phyloP scores from a whole-genome alignment of 371 early-diverging fungal species.

The Circinella minor region DNA sequence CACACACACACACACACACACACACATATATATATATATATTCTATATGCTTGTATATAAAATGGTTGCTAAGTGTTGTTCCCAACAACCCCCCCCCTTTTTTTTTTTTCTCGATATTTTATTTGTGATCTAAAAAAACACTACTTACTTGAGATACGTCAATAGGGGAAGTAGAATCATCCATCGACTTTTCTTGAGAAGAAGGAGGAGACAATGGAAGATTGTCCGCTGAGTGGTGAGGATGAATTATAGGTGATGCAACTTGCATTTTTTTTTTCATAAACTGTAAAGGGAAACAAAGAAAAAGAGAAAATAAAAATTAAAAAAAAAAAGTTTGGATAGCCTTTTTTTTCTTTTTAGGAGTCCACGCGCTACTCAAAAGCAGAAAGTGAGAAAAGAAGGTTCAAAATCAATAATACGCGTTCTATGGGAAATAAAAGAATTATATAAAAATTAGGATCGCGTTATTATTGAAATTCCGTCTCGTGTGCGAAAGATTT shows the following conservation, averaged over 20 bases:
- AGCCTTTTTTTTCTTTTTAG: background rate
- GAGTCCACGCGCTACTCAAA: background rate
- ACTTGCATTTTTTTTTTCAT: background rate
- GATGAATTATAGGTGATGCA: background rate
- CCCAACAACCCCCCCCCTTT: too few species aligned
- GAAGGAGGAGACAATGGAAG: background rate
- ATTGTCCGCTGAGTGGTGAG: background rate
- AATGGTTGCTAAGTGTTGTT: background rate
- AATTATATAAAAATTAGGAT: background rate
- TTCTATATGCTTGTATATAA: background rate
- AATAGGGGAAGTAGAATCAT: background rate
- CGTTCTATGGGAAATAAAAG: background rate
- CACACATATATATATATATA: too few species aligned
- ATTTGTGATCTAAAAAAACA: background rate
- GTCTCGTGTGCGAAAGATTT: too few species aligned
- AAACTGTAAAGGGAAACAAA: background rate
- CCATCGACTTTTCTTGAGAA: slow-evolving; percentile 1
- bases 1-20: too few species aligned
- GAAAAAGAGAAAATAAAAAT: background rate
- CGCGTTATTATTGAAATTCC: background rate
- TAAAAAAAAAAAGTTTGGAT: too few species aligned
- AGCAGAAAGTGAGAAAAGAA: background rate
- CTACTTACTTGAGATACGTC: slow-evolving; percentile 27
- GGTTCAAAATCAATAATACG: background rate
- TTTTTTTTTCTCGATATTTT: too few species aligned